A percentile compares a stretch with the other conserved stretches of the same genome.
Conservation (phyloP, 176 grass and related monocot species). For the Oryza nivara region DNA sequence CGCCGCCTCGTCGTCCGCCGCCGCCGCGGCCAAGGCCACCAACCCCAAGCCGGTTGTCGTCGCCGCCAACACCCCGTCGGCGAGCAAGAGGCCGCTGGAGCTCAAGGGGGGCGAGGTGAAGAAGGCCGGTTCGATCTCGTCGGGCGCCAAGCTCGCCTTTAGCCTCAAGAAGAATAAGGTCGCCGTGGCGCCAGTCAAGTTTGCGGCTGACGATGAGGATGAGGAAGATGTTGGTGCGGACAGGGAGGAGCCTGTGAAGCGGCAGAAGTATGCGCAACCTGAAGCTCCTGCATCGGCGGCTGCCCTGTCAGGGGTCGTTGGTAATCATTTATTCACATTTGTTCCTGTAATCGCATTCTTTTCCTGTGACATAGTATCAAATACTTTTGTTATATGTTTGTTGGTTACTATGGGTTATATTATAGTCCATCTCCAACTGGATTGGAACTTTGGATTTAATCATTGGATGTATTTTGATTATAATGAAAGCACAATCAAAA, state of each 20-base stretch:
- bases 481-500: neutral
- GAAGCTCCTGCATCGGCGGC: constrained; percentile 17
- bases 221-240: constrained; percentile 40
- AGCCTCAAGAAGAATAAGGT: constrained; percentile 95
- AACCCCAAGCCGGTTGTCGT: constrained; percentile 26
- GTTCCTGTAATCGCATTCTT: neutral
- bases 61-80: constrained; percentile 2
- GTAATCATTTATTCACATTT: constrained; percentile 73
- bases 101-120: constrained; percentile 46
- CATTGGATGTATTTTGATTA: neutral
- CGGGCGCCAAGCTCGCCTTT: constrained; percentile 79
- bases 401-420: neutral
- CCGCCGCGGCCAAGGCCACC: constrained; percentile 21
- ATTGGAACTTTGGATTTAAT: neutral
- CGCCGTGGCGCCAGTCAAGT: constrained; percentile 49
- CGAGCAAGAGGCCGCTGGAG: constrained; percentile 68
- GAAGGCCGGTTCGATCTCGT: constrained; percentile 38
- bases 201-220: constrained; percentile 68
- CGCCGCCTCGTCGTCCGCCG: neutral
- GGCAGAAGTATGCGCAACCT: constrained; percentile 48
- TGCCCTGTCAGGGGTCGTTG: constrained; percentile 56
- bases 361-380: neutral
- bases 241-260: constrained; percentile 53
- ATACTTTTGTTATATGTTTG: neutral
- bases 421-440: neutral